Base-by-base conservation (phyloP, 225 moss, liverwort and hornwort genomes). In the Pseudoscleropodium purum region DNA sequence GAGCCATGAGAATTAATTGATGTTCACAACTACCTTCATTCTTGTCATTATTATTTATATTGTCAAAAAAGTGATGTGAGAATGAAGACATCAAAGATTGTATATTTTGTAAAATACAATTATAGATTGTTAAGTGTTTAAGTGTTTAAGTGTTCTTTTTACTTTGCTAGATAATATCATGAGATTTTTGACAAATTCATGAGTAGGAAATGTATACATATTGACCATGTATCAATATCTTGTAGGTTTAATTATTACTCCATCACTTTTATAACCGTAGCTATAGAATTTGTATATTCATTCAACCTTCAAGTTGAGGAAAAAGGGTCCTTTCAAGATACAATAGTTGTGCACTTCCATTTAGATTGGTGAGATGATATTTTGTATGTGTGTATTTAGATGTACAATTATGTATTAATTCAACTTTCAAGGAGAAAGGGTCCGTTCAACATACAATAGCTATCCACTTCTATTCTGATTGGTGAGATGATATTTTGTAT, bases 301-400 rank as follows among this genome's bases (percentile, higher is more conserved):
- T 52, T 77, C 8, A 36, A 52, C 2, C 34, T 23, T 76, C 5
- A 77, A 20, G 6, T 54, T 5, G 5, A 54, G 11, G 60, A 25
- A 0, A 60, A 25, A 24, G 60, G 11, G 5, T 60, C 60, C 3
- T 60, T 25, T 24, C 11, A 60, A 60, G 5, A 5, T 60, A 25
- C 11, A 25, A 9, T 56, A 19, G 56, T 18, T 56, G 56, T 69
- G 12, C 0, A 13, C n/a, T 69, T n/a, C 13, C 24, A 69, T n/a
- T n/a, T 0, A 7, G 1, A 37, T 23, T 69, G 6, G 20, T 23
- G 7, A n/a, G 2, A 31, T 23, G 12, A n/a, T 18, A 10, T n/a
- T n/a, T 23, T 6, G 2, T 21, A 20, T 57, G 21, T 21, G 21
- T 57, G 21, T 57, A 8, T 57, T 57, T 8, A 57, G 57, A 57